Percentiles rank a stretch among this genome's conserved stretches.
phyloP scores from a whole-genome alignment of 495 filamentous ascomycete genomes.

The Aspergillus egyptiacus region DNA sequence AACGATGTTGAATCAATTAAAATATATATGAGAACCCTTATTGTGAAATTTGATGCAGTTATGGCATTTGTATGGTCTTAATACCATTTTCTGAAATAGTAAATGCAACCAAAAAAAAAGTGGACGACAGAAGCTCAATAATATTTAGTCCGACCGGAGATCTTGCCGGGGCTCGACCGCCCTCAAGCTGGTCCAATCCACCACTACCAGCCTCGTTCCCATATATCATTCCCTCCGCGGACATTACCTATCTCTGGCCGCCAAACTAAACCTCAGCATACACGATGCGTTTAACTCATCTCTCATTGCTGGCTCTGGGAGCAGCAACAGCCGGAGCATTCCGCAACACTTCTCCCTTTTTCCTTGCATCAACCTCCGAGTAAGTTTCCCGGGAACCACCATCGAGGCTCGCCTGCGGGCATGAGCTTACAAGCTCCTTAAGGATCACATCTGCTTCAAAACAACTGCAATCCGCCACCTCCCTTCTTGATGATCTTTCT shows the following conservation, averaged over 20 bases:
- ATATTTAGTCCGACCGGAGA: constrained; percentile 6
- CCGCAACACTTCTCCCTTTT: constrained; percentile 78
- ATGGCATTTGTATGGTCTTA: too few relatives aligned
- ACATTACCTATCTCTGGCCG: constrained; percentile 8
- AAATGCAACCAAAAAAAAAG: constrained; percentile 9
- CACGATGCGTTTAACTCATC: constrained; percentile 56
- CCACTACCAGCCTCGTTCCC: constrained; percentile 19
- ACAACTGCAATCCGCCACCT: constrained; percentile 38
- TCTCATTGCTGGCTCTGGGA: constrained; percentile 57
- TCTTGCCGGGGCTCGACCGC: constrained; percentile 24
- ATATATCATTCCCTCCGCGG: constrained; percentile 16
- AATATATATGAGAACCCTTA: too few relatives aligned
- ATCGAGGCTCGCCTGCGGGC: not conserved
- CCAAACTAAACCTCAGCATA: constrained; percentile 19
- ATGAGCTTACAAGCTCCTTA: constrained; percentile 32
- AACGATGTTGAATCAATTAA: not conserved
- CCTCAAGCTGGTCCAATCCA: constrained; percentile 16
- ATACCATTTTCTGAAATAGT: not conserved
- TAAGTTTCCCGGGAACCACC: constrained; percentile 39
- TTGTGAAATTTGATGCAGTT: too few relatives aligned
- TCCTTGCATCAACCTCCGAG: constrained; percentile 75
- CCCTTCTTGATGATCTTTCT: constrained; percentile 28
- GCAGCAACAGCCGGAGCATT: constrained; percentile 61
- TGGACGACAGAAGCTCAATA: constrained; percentile 1
- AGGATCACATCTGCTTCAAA: constrained; percentile 41